Evolutionary conservation across 2,329 filamentous ascomycete species (phyloP), one percentile per base, ranked within the genome.

Genomic region (Penicillium crustosum): DNA sequence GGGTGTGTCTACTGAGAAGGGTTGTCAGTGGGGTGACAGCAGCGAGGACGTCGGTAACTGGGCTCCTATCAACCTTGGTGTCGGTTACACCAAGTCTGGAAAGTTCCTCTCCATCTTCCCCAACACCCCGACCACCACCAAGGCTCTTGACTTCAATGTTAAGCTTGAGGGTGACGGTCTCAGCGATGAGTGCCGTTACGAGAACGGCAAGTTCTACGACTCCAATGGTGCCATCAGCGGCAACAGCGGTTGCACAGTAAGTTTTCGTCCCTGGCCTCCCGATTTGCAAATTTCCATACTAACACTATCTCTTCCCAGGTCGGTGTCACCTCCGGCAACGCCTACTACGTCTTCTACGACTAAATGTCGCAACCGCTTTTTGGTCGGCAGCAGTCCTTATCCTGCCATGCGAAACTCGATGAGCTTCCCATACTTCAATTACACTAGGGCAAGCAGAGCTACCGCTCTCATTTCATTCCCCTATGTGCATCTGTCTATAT

Each of bases 71-170:
- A 93, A 93, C 79, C 79, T 96, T 53, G 93, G 93, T 74, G 87
- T 92, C 60, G 91, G 93, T 61, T 84, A 86, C 75, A 84, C 82
- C 72, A 75, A 82, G 68, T 53, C 53, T 21, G 86, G 89, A 61
- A 94, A 89, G 42, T 97, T 86, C 81, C 79, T 96, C 59, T 91
- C 90, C 49, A 85, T 97, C 75, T 91, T 93, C 83, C 86, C 87
- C 73, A 97, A 97, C 81, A 70, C 78, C 60, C 91, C 92, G 6
- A 95, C 90, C 55, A 91, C 86, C 67, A 73, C 76, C 19, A 86
- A 85, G 38, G 76, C 79, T 61, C 86, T 96, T 39, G 82, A 92
- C 75, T 96, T 89, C 79, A 89, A 89, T 72, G 86, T 97, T 70
- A 84, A 87, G 68, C 89, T 97, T 65, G 79, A 71, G 43, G 92